Evolutionary conservation across 2,329 filamentous ascomycete genomes (phyloP).

Genomic region (Bipolaris victoriae): DNA sequence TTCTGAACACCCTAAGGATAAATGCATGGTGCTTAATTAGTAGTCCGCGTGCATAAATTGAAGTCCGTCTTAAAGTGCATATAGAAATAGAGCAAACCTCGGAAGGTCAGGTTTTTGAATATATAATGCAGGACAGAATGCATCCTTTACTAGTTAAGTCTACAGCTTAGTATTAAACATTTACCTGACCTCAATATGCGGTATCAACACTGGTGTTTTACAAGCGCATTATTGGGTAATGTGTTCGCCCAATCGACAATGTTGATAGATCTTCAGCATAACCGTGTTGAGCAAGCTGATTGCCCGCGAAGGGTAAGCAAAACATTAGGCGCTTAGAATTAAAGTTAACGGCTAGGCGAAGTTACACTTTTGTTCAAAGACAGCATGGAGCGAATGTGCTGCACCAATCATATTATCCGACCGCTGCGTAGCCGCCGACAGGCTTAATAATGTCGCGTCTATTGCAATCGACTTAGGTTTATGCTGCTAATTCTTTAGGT

Average conservation of each 20-base stretch:
- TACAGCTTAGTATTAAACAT: neutral
- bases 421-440: conserved; percentile 11
- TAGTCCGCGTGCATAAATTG: neutral
- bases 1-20: neutral
- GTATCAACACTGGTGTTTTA: neutral
- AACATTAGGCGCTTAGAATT: neutral
- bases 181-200: conserved; percentile 3
- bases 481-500: conserved; percentile 14
- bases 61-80: neutral
- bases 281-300: conserved; percentile 7
- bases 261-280: conserved; percentile 12
- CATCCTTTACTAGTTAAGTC: neutral
- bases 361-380: conserved; percentile 14
- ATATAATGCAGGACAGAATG: conserved; percentile 3
- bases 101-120: neutral
- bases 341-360: conserved; percentile 3
- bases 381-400: conserved; percentile 8
- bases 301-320: conserved; percentile 17
- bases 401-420: conserved; percentile 10
- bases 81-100: neutral
- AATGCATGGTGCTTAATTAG: neutral
- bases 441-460: conserved; percentile 12
- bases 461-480: conserved; percentile 10
- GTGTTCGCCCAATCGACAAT: conserved; percentile 8
- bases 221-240: conserved; percentile 3